Conservation (phyloP, 2,329 filamentous ascomycete genomes). For the Aureobasidium sp. region DNA sequence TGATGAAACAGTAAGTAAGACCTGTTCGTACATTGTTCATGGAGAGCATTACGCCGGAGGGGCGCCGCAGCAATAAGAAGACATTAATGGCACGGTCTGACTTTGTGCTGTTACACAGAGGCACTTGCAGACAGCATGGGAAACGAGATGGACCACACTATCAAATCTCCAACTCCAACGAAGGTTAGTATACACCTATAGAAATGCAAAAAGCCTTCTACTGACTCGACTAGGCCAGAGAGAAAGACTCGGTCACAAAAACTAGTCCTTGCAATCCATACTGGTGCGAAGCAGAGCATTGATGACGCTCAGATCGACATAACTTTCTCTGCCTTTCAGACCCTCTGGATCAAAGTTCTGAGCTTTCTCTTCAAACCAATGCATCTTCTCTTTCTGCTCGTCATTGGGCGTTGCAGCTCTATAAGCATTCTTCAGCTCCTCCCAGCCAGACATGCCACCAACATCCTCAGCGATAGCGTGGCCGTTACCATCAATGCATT, state of each 20-base stretch:
- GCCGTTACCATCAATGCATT: slow-evolving; percentile 25
- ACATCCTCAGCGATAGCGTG: slow-evolving; percentile 29
- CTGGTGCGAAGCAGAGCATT: slow-evolving; percentile 7
- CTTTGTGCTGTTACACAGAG: background rate
- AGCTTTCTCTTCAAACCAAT: slow-evolving; percentile 25
- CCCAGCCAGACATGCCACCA: slow-evolving; percentile 25
- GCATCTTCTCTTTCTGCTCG: slow-evolving; percentile 24
- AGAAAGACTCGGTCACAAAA: background rate
- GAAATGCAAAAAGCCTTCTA: background rate
- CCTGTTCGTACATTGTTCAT: background rate
- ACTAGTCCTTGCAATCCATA: background rate
- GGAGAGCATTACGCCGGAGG: background rate
- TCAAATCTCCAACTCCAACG: background rate
- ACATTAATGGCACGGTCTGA: background rate
- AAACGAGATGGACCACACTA: background rate
- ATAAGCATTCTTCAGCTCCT: slow-evolving; percentile 28
- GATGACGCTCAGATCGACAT: slow-evolving; percentile 21
- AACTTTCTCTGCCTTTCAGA: slow-evolving; percentile 20
- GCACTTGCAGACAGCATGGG: background rate
- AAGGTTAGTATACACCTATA: background rate
- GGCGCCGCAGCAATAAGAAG: background rate
- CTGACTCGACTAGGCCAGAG: background rate
- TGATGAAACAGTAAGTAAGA: background rate
- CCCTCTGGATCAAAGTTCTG: slow-evolving; percentile 24
- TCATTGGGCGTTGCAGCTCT: slow-evolving; percentile 19